Percentiles rank a stretch among this genome's conserved stretches.
phyloP scores from a whole-genome alignment of 2,329 filamentous ascomycete species.

The Thielaviopsis ethacetica region DNA sequence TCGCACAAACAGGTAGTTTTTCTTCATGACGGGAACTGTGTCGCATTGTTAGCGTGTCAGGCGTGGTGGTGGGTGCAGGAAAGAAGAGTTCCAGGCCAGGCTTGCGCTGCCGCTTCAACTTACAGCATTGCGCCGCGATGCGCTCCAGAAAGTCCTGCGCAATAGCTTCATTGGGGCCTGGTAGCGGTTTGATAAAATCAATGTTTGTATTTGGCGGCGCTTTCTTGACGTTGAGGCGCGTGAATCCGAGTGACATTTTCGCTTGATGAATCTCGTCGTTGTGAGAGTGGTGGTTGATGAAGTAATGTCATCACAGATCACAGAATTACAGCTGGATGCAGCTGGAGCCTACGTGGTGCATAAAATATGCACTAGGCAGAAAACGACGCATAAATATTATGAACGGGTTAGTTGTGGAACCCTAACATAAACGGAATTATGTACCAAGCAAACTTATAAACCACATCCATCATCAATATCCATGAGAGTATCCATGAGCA shows the following conservation, averaged over 20 bases:
- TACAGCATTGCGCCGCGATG: slow-evolving; percentile 65
- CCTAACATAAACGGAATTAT: no score
- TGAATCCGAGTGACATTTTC: slow-evolving; percentile 59
- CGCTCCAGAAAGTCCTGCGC: slow-evolving; percentile 58
- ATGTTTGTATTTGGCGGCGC: slow-evolving; percentile 64
- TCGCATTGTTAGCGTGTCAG: background rate
- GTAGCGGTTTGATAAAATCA: slow-evolving; percentile 69
- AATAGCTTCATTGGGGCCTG: slow-evolving; percentile 42
- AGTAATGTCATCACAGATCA: no score
- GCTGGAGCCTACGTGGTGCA: no score
- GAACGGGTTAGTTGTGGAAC: no score
- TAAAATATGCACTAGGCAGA: no score
- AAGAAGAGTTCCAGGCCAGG: background rate
- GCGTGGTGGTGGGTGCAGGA: background rate
- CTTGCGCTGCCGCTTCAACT: slow-evolving; percentile 16
- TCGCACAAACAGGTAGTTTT: slow-evolving; percentile 42
- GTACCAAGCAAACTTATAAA: no score
- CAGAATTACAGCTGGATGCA: no score
- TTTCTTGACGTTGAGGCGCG: slow-evolving; percentile 59
- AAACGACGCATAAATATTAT: no score
- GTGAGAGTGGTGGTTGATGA: background rate
- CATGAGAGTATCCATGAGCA: no score
- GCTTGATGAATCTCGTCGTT: background rate
- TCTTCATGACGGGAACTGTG: slow-evolving; percentile 51
- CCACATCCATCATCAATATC: no score